phyloP scores from a whole-genome alignment of 768 basidiomycete genomes.

The Pleurotus citrinopileatus region DNA sequence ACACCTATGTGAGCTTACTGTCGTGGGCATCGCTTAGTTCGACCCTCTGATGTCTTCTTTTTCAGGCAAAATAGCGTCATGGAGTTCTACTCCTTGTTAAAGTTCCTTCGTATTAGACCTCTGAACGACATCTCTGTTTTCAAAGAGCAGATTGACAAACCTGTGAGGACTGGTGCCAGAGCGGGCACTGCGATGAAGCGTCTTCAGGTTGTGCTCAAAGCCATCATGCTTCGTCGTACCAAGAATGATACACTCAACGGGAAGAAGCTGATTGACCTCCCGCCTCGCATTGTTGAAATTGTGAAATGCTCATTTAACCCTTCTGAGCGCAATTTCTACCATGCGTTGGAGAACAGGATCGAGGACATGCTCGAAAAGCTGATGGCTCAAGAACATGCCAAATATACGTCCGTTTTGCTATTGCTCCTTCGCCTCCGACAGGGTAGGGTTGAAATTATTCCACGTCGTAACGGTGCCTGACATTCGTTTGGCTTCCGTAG shows the following conservation, averaged over 20 bases:
- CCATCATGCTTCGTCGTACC: slow-evolving; percentile 85
- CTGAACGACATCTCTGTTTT: slow-evolving; percentile 79
- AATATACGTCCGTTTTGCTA: slow-evolving; percentile 67
- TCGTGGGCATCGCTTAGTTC: slow-evolving; percentile 22
- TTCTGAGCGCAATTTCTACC: slow-evolving; percentile 80
- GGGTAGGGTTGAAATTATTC: slow-evolving; percentile 43
- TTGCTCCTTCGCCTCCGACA: slow-evolving; percentile 83
- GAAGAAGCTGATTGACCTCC: slow-evolving; percentile 78
- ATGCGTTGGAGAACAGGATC: slow-evolving; percentile 66
- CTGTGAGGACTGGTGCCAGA: slow-evolving; percentile 65
- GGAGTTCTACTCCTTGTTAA: slow-evolving; percentile 86
- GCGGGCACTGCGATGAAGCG: slow-evolving; percentile 76
- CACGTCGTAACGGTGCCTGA: background rate
- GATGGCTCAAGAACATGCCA: slow-evolving; percentile 46
- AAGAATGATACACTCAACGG: slow-evolving; percentile 77
- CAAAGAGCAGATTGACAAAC: slow-evolving; percentile 73
- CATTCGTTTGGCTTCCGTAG: slow-evolving; percentile 45
- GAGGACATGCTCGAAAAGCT: slow-evolving; percentile 65
- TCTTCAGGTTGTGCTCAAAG: slow-evolving; percentile 78
- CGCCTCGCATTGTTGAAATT: slow-evolving; percentile 66
- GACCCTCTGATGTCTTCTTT: slow-evolving; percentile 21
- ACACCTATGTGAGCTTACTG: slow-evolving; percentile 59
- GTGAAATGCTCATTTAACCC: slow-evolving; percentile 76
- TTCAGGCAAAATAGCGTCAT: slow-evolving; percentile 84
- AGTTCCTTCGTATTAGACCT: slow-evolving; percentile 83